Evolutionary conservation across 805 yeast genomes (phyloP), one percentile per base, ranked within the genome.

Genomic region (Saitoella complicata): DNA sequence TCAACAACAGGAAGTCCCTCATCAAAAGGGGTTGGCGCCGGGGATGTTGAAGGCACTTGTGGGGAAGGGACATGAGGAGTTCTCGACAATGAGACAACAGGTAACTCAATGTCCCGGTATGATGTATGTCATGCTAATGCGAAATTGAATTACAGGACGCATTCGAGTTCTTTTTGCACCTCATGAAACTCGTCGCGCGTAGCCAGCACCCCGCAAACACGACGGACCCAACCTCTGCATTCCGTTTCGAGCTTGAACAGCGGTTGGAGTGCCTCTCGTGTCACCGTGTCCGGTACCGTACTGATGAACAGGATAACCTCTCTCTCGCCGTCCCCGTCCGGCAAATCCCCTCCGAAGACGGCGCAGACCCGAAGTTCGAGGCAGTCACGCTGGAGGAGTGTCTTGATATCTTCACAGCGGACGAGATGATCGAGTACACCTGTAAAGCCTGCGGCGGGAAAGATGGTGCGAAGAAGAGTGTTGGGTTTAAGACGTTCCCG

Each of bases 51-150:
- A 88, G 58, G 65, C 73, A 6, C 64, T 85, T 30, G 67, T 91
- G 43, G 95, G 95, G 3, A 71, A 71, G 42, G 74, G 75, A 35
- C 93, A 91, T 59, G 68, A 68, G 11, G 98, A 91, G 55, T 91
- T 91, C 54, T 69, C 78, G 39, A 78, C 94, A 0, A 82, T 78
- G 70, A 75, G 77, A 53, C 99, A 91, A 58, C 98, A n/a, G n/a
- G n/a, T n/a, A n/a, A n/a, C n/a, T n/a, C n/a, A n/a, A n/a, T n/a
- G n/a, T n/a, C n/a, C n/a, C n/a, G n/a, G n/a, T n/a, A n/a, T n/a
- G n/a, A n/a, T n/a, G n/a, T n/a, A n/a, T n/a, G n/a, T n/a, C n/a
- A n/a, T n/a, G n/a, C n/a, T n/a, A n/a, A n/a, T n/a, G n/a, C n/a
- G n/a, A n/a, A n/a, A n/a, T n/a, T n/a, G n/a, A n/a, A n/a, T n/a